A percentile compares a stretch with the other conserved stretches of the same genome.
Conservation (phyloP, 2,329 filamentous ascomycete species). For the Pseudomassariella vexata region DNA sequence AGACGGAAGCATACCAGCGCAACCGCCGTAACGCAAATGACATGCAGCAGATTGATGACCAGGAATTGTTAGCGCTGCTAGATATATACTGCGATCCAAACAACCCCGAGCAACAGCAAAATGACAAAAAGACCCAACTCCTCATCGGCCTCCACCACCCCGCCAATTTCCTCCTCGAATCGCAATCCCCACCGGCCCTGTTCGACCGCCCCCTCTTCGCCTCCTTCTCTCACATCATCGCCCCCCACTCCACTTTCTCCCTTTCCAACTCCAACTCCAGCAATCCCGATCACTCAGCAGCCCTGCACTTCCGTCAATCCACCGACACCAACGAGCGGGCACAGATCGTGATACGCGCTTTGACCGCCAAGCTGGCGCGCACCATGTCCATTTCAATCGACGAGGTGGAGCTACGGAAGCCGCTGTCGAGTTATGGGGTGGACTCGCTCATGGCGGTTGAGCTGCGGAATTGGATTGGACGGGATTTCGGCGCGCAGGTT, state of each 20-base stretch:
- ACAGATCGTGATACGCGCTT: slow-evolving; percentile 5
- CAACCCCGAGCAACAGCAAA: slow-evolving; percentile 1
- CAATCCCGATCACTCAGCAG: background rate
- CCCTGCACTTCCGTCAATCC: background rate
- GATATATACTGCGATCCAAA: slow-evolving; percentile 14
- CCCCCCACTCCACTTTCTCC: background rate
- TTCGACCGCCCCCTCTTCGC: background rate
- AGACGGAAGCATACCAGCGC: slow-evolving; percentile 11
- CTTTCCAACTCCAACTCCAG: background rate
- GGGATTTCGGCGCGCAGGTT: background rate
- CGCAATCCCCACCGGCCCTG: background rate
- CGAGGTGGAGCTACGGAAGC: slow-evolving; percentile 14
- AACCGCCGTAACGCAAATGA: slow-evolving; percentile 10
- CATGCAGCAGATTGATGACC: slow-evolving; percentile 15
- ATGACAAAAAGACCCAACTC: slow-evolving; percentile 9
- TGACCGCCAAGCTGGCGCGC: slow-evolving; percentile 11
- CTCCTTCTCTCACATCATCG: background rate
- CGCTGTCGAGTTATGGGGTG: slow-evolving; percentile 17
- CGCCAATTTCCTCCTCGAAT: background rate
- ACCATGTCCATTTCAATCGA: slow-evolving; percentile 9
- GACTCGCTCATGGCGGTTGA: slow-evolving; percentile 23
- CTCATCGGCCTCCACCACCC: slow-evolving; percentile 12
- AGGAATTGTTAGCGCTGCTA: slow-evolving; percentile 18
- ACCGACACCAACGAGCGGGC: background rate
- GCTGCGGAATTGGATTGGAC: slow-evolving; percentile 19